phyloP scores from a whole-genome alignment of 257 asterid species.

The Solanum etuberosum region DNA sequence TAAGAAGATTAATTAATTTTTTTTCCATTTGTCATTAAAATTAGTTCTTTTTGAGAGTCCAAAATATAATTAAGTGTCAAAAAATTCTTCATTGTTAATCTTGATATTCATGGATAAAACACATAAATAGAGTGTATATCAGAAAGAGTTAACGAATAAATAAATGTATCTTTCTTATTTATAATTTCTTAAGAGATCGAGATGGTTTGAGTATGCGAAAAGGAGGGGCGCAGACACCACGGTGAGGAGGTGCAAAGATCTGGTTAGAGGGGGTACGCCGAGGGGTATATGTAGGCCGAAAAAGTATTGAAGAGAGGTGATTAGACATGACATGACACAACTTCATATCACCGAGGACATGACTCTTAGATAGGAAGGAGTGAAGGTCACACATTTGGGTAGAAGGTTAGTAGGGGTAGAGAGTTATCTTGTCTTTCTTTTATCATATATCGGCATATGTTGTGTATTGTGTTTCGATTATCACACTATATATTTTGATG shows the following conservation, averaged over 20 bases:
- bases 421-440: not conserved
- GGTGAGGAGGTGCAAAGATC: not conserved
- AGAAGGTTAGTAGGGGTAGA: not conserved
- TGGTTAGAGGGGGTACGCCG: not conserved
- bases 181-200: not conserved
- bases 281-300: no score
- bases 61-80: not conserved
- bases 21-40: not conserved
- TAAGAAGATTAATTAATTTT: not conserved
- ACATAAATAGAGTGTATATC: not conserved
- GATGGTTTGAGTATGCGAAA: not conserved
- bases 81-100: not conserved
- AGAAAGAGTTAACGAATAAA: not conserved
- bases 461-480: not conserved
- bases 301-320: not conserved
- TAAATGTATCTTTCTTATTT: not conserved
- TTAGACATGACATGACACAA: not conserved
- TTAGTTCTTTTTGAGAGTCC: not conserved
- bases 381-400: not conserved
- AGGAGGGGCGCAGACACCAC: not conserved
- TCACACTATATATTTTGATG: not conserved
- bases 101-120: not conserved
- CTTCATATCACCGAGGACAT: not conserved
- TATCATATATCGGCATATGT: not conserved
- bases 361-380: not conserved